Evolutionary conservation across 2,329 filamentous ascomycete genomes (phyloP).

Genomic region (Rutstroemia sp.): DNA sequence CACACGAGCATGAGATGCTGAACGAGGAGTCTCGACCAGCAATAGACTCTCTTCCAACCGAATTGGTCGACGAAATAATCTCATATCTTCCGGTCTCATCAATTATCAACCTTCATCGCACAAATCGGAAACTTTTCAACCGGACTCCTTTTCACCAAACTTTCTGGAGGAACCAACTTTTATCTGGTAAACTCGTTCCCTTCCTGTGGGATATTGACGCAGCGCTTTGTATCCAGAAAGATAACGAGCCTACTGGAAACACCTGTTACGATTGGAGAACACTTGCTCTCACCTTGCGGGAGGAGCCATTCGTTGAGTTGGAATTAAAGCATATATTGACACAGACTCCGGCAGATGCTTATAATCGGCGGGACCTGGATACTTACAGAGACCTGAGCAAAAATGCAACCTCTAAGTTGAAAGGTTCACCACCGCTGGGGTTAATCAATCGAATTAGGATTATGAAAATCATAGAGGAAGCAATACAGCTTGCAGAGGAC

Average conservation of each 20-base stretch:
- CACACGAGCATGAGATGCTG: not conserved
- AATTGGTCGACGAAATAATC: constrained; percentile 5
- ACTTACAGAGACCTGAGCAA: not conserved
- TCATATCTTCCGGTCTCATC: constrained; percentile 1
- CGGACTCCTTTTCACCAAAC: not conserved
- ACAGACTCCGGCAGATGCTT: not conserved
- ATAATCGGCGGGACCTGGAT: not conserved
- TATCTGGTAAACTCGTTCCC: constrained; percentile 4
- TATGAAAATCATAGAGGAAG: constrained; percentile 6
- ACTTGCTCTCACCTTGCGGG: not conserved
- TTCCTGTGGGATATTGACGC: constrained; percentile 10
- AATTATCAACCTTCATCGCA: constrained; percentile 1
- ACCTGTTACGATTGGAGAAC: constrained; percentile 1
- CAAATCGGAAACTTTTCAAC: not conserved
- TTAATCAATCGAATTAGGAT: constrained; percentile 11
- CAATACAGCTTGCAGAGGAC: not conserved
- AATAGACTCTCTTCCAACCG: constrained; percentile 8
- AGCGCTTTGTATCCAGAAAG: constrained; percentile 3
- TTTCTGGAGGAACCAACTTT: constrained; percentile 9
- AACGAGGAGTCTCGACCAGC: not conserved
- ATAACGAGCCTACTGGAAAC: not conserved
- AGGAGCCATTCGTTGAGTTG: constrained; percentile 9
- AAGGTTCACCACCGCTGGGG: constrained; percentile 3
- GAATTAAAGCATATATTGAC: constrained; percentile 1
- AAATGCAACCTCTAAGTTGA: not conserved